Conservation (phyloP, 768 basidiomycete species). For the Lepiota brunneoincarnata region DNA sequence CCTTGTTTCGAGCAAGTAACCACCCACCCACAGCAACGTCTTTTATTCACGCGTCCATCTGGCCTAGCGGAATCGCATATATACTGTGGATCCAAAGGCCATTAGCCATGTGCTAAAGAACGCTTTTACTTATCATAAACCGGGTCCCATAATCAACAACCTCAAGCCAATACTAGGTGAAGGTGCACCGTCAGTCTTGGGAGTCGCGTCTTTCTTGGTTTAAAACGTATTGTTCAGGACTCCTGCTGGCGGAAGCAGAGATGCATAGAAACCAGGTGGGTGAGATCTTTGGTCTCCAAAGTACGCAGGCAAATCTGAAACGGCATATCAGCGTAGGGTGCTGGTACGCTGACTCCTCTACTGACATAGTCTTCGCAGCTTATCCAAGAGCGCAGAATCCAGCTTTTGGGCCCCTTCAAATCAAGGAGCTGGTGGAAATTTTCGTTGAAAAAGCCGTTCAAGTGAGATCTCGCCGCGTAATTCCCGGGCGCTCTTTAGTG, state of each 20-base stretch:
- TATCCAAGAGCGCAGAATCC: conserved; percentile 44
- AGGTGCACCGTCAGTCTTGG: conserved; percentile 20
- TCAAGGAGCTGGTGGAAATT: conserved; percentile 49
- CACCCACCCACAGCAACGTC: not conserved
- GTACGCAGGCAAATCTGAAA: too few relatives aligned
- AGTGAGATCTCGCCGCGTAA: conserved; percentile 25
- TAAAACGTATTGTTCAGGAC: conserved; percentile 28
- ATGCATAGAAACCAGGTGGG: conserved; percentile 40
- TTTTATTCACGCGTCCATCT: not conserved
- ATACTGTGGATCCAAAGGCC: conserved; percentile 59
- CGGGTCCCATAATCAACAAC: conserved; percentile 32
- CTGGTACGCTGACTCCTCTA: conserved; percentile 27
- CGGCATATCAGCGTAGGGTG: conserved; percentile 30
- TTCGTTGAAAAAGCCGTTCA: conserved; percentile 51
- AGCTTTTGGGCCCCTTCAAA: conserved; percentile 57
- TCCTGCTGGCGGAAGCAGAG: conserved; percentile 45
- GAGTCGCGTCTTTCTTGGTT: not conserved
- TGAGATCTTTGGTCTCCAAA: conserved; percentile 16
- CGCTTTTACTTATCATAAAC: conserved; percentile 51
- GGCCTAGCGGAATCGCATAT: conserved; percentile 34
- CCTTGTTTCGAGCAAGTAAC: not conserved
- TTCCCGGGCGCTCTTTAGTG: not conserved
- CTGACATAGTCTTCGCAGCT: not conserved
- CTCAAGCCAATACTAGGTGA: conserved; percentile 41
- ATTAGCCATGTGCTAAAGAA: conserved; percentile 61